Percentiles rank a stretch among this genome's conserved stretches.
These are phyloP conservation scores for Chaetomium sp. DNA, from an alignment of 2,329 filamentous ascomycete genomes.

Conservation along the genomic window DNA sequence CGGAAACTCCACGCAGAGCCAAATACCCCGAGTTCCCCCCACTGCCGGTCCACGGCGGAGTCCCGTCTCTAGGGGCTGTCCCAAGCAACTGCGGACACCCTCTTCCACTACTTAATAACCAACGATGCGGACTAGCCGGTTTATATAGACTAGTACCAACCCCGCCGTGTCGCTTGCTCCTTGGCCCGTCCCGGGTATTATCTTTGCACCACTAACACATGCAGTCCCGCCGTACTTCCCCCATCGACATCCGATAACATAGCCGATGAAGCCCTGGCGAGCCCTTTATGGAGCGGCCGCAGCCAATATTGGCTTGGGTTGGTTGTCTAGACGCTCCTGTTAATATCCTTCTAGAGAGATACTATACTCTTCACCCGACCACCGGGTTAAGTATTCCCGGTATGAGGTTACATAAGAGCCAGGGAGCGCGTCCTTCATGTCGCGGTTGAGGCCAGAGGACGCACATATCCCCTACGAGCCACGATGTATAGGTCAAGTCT, in stretches of 20 bases:
- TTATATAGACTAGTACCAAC: neutral
- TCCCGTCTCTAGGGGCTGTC: neutral
- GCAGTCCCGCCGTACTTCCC: constrained; percentile 5
- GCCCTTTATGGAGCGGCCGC: neutral
- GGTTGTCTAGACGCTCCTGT: neutral
- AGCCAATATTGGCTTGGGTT: neutral
- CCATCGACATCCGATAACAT: constrained; percentile 17
- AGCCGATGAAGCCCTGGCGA: neutral
- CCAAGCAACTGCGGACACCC: neutral
- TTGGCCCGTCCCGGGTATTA: constrained; percentile 5
- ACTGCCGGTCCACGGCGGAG: neutral
- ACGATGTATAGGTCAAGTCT: constrained; percentile 7
- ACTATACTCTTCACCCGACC: constrained; percentile 4
- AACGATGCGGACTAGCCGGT: neutral
- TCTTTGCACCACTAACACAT: neutral
- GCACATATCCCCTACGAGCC: neutral
- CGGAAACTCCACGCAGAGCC: neutral
- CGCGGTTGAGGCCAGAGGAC: neutral
- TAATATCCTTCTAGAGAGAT: neutral
- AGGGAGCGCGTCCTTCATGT: neutral
- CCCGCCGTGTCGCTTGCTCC: constrained; percentile 9
- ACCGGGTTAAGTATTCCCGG: neutral
- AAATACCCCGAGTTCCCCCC: neutral
- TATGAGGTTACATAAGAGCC: neutral
- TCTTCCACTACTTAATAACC: neutral